Base-by-base conservation (phyloP, 106 monocot species). In the Vanilla planifolia region DNA sequence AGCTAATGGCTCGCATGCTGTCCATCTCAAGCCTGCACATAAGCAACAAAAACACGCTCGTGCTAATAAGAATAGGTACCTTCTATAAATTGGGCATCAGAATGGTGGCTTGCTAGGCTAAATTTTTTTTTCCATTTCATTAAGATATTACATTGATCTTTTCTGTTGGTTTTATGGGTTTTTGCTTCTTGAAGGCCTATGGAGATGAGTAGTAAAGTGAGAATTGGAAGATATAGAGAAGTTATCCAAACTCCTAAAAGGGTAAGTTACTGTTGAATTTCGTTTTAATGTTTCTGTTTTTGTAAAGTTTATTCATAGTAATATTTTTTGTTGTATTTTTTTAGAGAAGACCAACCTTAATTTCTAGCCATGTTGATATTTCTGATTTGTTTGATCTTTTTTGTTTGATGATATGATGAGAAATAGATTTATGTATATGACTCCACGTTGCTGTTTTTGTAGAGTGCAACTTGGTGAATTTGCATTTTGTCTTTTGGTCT, bases 31-130 rank as follows among this genome's bases (percentile, higher is more conserved):
- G 27, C 20, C 37, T n/a, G 34, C 24, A 20, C 15, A 15, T 22
- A 40, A 70, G 27, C 39, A 66, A 55, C 50, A 66, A 43, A 83
- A 80, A 51, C 34, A 53, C 5, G 41, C 67, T 9, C 66, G 94
- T 43, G 80, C 83, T 4, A 89, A 89, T 51, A 89, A 89, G 73
- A 89, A 95, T 62, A 95, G 89, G 93, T 93, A 17, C 25, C 9
- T 17, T 5, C 33, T 7, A 32, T 17, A 32, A 10, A 6, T 71
- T 57, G n/a, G 1, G 26, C 45, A 33, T 46, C 5, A 53, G 29
- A 32, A 32, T 53, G 32, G 45, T 17, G 17, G 43, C 36, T 14
- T 61, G 1, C 6, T 43, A n/a, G n/a, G n/a, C n/a, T 58, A 11
- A 61, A 25, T 19, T 60, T 9, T 32, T 9, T 40, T 20, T 46